Base-by-base conservation (phyloP, 1,284 basidiomycete species). In the Cutaneotrichosporon sp. region DNA sequence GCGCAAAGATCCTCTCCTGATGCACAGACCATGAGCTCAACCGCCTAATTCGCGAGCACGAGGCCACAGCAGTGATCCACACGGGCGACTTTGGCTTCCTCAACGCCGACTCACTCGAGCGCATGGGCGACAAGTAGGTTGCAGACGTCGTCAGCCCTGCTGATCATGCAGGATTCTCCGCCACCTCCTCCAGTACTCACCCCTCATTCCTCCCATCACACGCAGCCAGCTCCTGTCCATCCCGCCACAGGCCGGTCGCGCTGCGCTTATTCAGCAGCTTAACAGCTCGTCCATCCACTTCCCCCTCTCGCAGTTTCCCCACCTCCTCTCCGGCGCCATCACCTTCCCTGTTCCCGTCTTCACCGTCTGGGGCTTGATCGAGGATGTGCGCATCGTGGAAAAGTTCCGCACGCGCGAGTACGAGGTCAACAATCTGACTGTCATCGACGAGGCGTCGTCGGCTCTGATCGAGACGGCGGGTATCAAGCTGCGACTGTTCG, bases 41-140 rank as follows among this genome's bases (percentile, higher is more conserved):
- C 80, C 87, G 91, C 76, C 88, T 97, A 65, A 95, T 95, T 38
- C 84, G 89, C 60, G 92, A 97, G 73, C 87, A 87, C 63, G 89
- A 90, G 75, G 93, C 92, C n/a, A 87, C 89, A 65, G 96, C 94
- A 22, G 90, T 99, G 79, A 92, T 99, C 68, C 96, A 99, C 80
- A 97, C 95, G 0, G 97, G 97, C 63, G 97, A 99, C 84, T 99
- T 99, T 88, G 97, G 97, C 64, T 97, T 99, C 82, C 97, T 97
- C 81, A 92, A 94, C 79, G 83, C 86, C 22, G 86, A 86, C 65
- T 93, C 90, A 77, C 83, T 97, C 61, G 90, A 90, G 47, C 85
- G 92, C 69, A 96, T 98, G 83, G 91, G 90, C 75, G 94, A 97
- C 85, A 87, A 92, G 83, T 84, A 67, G 70, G 82, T 71, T 3